Evolutionary conservation across 768 basidiomycete genomes (phyloP).

Genomic region (Leccinellum rugosiceps): DNA sequence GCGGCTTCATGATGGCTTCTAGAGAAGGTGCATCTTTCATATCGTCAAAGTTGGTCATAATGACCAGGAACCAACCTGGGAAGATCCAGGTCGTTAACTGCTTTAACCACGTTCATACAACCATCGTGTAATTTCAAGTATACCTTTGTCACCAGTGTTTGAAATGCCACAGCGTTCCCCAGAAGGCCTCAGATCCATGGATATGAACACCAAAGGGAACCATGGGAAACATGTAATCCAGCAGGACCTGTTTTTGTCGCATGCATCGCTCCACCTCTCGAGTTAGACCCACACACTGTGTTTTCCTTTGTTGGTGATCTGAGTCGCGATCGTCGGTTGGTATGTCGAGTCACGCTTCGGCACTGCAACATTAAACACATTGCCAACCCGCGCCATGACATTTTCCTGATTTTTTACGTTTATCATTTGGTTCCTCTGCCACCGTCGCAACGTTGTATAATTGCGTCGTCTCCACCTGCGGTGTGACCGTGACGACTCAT

Average conservation of each 20-base stretch:
- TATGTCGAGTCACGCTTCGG: neutral
- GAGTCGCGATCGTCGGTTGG: neutral
- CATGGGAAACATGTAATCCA: neutral
- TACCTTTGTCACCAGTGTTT: neutral
- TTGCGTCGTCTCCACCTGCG: neutral
- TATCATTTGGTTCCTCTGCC: neutral
- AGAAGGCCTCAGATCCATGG: too few relatives aligned
- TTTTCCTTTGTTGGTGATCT: neutral
- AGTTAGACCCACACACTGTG: neutral
- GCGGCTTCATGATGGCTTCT: neutral
- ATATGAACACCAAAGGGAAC: neutral
- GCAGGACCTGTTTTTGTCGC: neutral
- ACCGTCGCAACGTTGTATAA: neutral
- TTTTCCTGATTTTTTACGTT: neutral
- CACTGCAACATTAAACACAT: neutral
- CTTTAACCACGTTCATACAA: neutral
- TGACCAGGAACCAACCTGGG: slow-evolving; percentile 11
- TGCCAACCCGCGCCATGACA: neutral
- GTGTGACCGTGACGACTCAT: neutral
- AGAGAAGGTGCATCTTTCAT: slow-evolving; percentile 4
- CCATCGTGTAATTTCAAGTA: neutral
- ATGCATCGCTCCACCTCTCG: neutral
- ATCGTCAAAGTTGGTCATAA: slow-evolving; percentile 13
- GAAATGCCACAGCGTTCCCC: too few relatives aligned
- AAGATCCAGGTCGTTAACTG: slow-evolving; percentile 2